Evolutionary conservation across 495 filamentous ascomycete species (phyloP), one percentile per base, ranked within the genome.

Genomic region (Acidiella bohemica): DNA sequence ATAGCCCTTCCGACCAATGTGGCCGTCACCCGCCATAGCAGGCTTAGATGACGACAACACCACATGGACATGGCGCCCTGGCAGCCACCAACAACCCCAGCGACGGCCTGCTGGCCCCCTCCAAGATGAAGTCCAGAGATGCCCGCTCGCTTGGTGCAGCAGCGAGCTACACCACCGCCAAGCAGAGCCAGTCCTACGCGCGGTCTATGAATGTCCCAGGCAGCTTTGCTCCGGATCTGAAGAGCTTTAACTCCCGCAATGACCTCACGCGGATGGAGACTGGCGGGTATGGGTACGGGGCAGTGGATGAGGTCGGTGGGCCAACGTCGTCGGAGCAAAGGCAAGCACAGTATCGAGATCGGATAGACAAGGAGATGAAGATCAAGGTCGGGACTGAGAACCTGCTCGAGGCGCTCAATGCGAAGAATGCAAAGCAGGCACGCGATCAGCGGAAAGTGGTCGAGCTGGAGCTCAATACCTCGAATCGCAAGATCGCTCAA

Each of bases 331-430:
- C 75, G 5, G 88, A 95, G 57, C 74, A 84, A 58, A 75, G 75
- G 12, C 72, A 92, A 49, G 72, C 73, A 19, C 64, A 73, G 29
- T 67, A 92, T 44, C 72, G 78, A 42, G 84, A 93, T 53, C 73
- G 75, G 55, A 77, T 97, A 42, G 86, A 82, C 34, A 85, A 87
- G 52, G 90, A 96, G 58, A 78, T 81, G 61, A 96, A 96, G 67
- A 96, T 96, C 55, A 95, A 93, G 61, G 78, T 84, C 43, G 90
- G 90, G 18, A 93, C 87, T 37, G 90, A 97, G 67, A 97, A 97
- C 57, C 75, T 96, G 71, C 62, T 97, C 36, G 90, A 95, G 63
- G 90, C 88, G 13, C 58, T 97, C 43, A 81, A 92, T 53, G 66
- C 76, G n/a, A 97, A 97, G 60, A 94, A 90, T 54, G 76, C 81